These are phyloP conservation scores for Scenedesmus sp. DNA, from an alignment of 163 green algal species.

Conservation along the genomic window DNA sequence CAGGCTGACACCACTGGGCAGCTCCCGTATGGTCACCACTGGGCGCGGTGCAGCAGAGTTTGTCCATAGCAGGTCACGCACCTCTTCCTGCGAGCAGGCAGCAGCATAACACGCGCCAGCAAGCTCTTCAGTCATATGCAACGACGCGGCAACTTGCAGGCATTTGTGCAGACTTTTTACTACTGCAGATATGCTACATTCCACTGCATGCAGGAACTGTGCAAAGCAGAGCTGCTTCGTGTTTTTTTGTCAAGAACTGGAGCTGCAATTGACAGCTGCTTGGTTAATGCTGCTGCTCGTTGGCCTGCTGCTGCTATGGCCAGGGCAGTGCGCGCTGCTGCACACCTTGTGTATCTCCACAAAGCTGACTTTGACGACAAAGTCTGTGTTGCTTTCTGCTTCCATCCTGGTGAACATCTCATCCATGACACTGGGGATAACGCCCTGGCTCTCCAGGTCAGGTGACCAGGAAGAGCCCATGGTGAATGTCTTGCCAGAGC, in stretches of 20 bases:
- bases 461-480: conserved; percentile 92
- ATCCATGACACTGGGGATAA: conserved; percentile 92
- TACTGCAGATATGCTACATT: not conserved
- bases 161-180: not conserved
- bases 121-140: too few species aligned
- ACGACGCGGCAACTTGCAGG: too few species aligned
- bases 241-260: not conserved
- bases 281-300: not conserved
- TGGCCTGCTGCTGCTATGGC: not conserved
- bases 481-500: conserved; percentile 93
- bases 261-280: not conserved
- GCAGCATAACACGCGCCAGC: not conserved
- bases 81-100: conserved; percentile 82
- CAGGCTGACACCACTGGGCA: conserved; percentile 84
- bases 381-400: conserved; percentile 59
- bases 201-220: not conserved
- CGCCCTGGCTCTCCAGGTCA: conserved; percentile 63
- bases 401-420: conserved; percentile 82
- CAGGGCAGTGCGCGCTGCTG: not conserved
- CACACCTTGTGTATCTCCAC: conserved; percentile 97
- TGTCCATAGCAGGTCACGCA: conserved; percentile 89
- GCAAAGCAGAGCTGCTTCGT: too few species aligned
- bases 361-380: conserved; percentile 91
- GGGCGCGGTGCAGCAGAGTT: conserved; percentile 42
- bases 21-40: conserved; percentile 88